phyloP scores from a whole-genome alignment of 192 early-diverging fungal genomes.

The Backusella tuberculispora region DNA sequence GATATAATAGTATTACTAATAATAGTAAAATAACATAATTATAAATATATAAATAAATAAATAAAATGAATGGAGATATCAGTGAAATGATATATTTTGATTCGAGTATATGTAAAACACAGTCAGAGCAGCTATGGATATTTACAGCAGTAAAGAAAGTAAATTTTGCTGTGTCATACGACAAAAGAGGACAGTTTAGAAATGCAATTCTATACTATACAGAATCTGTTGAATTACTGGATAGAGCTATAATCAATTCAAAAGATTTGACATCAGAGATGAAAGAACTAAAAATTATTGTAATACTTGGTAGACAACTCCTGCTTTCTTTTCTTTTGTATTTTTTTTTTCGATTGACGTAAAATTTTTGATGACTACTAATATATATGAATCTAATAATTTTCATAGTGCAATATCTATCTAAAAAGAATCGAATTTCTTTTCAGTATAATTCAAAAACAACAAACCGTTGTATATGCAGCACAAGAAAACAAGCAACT shows the following conservation, averaged over 20 bases:
- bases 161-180: neutral
- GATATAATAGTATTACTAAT: too few relatives aligned
- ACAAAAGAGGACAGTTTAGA: neutral
- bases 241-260: neutral
- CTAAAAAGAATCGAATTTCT: neutral
- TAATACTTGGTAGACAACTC: too few relatives aligned
- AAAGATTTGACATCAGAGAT: constrained; percentile 1
- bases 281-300: neutral
- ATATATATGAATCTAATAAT: too few relatives aligned
- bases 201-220: neutral
- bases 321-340: neutral
- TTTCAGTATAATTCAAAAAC: neutral
- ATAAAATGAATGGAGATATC: neutral
- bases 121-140: neutral
- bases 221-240: neutral
- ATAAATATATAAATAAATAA: too few relatives aligned
- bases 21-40: too few relatives aligned
- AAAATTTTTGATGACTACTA: too few relatives aligned
- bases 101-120: neutral
- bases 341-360: neutral
- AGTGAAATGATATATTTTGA: neutral
- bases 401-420: neutral
- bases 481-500: neutral
- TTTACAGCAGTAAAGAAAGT: neutral
- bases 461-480: neutral